Conservation (phyloP, 1,139 yeast genomes). For the Taiozyma sp. region DNA sequence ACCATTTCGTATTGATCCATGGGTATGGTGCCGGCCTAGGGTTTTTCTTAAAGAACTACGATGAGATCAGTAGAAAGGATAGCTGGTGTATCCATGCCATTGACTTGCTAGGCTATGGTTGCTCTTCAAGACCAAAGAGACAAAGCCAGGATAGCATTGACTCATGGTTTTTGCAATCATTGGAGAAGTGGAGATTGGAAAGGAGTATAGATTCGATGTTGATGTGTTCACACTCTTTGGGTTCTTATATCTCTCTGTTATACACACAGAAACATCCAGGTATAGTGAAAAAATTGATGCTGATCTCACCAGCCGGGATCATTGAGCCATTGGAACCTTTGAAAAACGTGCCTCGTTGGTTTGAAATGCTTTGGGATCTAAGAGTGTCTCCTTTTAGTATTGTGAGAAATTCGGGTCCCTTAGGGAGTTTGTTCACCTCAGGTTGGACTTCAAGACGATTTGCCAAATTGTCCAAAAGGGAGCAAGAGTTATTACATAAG, state of each 20-base stretch:
- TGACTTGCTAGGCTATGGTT: slow-evolving; percentile 73
- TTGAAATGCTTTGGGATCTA: slow-evolving; percentile 59
- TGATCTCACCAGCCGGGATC: slow-evolving; percentile 83
- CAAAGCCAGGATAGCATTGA: slow-evolving; percentile 41
- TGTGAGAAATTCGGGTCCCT: slow-evolving; percentile 56
- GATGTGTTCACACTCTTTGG: slow-evolving; percentile 86
- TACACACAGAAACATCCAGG: slow-evolving; percentile 69
- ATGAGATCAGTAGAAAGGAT: slow-evolving; percentile 32
- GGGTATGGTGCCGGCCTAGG: slow-evolving; percentile 83
- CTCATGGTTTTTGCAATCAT: slow-evolving; percentile 66
- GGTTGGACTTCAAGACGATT: slow-evolving; percentile 75
- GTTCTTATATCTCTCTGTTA: slow-evolving; percentile 77
- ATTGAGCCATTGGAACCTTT: slow-evolving; percentile 35
- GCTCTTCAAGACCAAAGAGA: slow-evolving; percentile 60
- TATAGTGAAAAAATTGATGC: slow-evolving; percentile 53
- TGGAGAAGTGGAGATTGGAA: slow-evolving; percentile 69
- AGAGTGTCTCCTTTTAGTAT: slow-evolving; percentile 67
- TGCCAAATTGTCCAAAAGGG: slow-evolving; percentile 40
- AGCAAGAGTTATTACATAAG: slow-evolving; percentile 45
- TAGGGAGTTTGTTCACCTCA: slow-evolving; percentile 66
- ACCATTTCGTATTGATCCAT: slow-evolving; percentile 63
- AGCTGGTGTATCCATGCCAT: slow-evolving; percentile 67
- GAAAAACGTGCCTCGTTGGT: slow-evolving; percentile 54
- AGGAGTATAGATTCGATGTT: slow-evolving; percentile 52
- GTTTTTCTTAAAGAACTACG: slow-evolving; percentile 58